Evolutionary conservation across 352 stramenopile genomes (phyloP), one percentile per base, ranked within the genome.

Genomic region (Discostella stelligera): DNA sequence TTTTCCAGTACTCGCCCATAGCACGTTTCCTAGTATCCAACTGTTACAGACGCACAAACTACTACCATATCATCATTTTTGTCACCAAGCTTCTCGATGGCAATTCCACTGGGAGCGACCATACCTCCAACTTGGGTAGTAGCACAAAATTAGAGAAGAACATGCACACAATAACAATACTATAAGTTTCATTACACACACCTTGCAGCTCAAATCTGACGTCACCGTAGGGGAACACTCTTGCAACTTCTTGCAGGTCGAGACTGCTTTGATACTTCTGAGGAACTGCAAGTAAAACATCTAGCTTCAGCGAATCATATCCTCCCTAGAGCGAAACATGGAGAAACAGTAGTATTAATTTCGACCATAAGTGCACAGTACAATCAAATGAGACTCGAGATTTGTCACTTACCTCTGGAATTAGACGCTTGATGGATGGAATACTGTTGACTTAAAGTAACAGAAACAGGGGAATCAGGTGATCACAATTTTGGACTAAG

Each of bases 371-470:
- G n/a, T n/a, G n/a, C n/a, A 8, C 7, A 44, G 7, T 44, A 32
- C 27, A 32, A 6, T 32, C 27, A 32, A 5, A 32, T 32, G 27
- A 32, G 27, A 32, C 5, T 20, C 8, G 13, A 4, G 14, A 23
- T 13, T 4, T 25, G 14, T 55, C 74, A 58, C 87, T 87, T 62
- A 85, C 84, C 44, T 87, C 80, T 0, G 89, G 87, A 63, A 94
- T 82, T 3, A 94, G 53, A 16, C 70, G 70, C 48, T 73, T 68
- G 48, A 94, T 90, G 18, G 77, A 89, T 16, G 89, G 89, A 64
- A 94, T 91, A 20, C 75, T 86, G 60, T 94, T 94, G 75, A 94
- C n/a, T n/a, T n/a, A n/a, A n/a, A n/a, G n/a, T n/a, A n/a, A n/a
- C n/a, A n/a, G n/a, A n/a, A n/a, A n/a, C n/a, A n/a, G n/a, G n/a